Evolutionary conservation across 495 filamentous ascomycete species (phyloP).

Genomic region (Alectoria sarmentosa): DNA sequence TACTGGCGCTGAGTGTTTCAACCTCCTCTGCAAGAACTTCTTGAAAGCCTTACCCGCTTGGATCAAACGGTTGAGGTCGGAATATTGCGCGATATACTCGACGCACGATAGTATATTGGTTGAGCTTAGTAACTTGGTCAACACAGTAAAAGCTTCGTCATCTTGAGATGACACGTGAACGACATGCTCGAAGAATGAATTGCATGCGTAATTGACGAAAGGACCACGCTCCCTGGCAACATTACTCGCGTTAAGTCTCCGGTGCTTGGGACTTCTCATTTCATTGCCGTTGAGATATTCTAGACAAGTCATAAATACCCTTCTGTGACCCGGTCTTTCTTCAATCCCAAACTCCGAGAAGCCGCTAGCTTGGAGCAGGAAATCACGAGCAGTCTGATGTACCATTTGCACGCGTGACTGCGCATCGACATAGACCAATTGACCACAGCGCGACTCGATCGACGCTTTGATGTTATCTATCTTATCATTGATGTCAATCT

Average conservation of each 20-base stretch:
- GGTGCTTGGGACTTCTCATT: slow-evolving; percentile 25
- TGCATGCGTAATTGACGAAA: slow-evolving; percentile 30
- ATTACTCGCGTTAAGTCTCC: slow-evolving; percentile 13
- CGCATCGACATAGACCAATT: slow-evolving; percentile 31
- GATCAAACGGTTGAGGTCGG: slow-evolving; percentile 28
- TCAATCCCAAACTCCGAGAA: slow-evolving; percentile 30
- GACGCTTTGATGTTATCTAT: slow-evolving; percentile 26
- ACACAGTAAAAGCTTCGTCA: slow-evolving; percentile 17
- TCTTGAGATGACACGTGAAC: slow-evolving; percentile 25
- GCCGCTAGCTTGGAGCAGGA: slow-evolving; percentile 23
- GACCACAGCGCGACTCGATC: slow-evolving; percentile 31
- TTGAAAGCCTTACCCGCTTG: slow-evolving; percentile 29
- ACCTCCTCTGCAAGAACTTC: slow-evolving; percentile 24
- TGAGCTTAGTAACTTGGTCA: slow-evolving; percentile 30
- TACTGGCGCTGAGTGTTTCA: slow-evolving; percentile 22
- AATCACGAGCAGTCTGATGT: slow-evolving; percentile 34
- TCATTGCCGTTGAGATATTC: slow-evolving; percentile 28
- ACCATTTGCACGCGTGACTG: slow-evolving; percentile 27
- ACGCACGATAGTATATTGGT: slow-evolving; percentile 35
- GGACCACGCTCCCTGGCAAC: slow-evolving; percentile 13
- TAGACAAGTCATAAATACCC: slow-evolving; percentile 25
- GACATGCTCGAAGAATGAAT: slow-evolving; percentile 26
- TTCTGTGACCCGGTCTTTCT: slow-evolving; percentile 12
- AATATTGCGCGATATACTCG: slow-evolving; percentile 28
- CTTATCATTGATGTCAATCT: slow-evolving; percentile 30